Evolutionary conservation across 2,329 filamentous ascomycete species (phyloP), one percentile per base, ranked within the genome.

Genomic region (Ceratocystis cacaofunesta): DNA sequence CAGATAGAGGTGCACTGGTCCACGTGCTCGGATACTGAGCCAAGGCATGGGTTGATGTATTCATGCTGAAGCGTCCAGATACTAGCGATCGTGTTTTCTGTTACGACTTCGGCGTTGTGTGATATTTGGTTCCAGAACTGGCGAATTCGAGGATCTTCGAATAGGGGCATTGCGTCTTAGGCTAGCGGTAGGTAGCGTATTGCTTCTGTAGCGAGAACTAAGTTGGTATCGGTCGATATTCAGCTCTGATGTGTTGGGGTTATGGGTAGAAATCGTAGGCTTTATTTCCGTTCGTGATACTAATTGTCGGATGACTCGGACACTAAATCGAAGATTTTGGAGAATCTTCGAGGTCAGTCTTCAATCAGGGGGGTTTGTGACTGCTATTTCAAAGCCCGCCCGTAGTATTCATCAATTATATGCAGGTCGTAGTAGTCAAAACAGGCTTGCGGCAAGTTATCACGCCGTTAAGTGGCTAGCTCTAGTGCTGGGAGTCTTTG

Each of bases 71-170:
- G 94, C 68, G 86, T 85, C 82, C 92, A 97, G 72, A 97, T 88
- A 65, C 88, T 87, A 61, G 89, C 90, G 68, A 94, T 92, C n/a
- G 92, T 91, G 66, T 89, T 87, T 74, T 95, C 90, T 68, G 95
- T 95, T 60, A 90, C 90, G 41, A 88, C 83, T 76, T 96, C 92
- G 75, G 95, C 85, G 72, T 92, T 95, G 70, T 94, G 88, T 5
- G 89, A 87, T 73, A 96, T 87, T 73, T 94, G 90, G 74, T 96
- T 95, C 83, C 95, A 90, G 71, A 89, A 90, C 75, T 95, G 91
- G 70, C 92, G 90, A 75, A 96, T 85, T 72, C 92, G 89, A 68
- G 92, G 92, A 76, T 96, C 92, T 72, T 87, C 84, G 69, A 87
- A 78, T 70, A 87, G 84, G 64, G 81, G 77, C 82, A 84, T 84